A percentile compares a stretch with the other conserved stretches of the same genome.
phyloP scores from a whole-genome alignment of 2,329 filamentous ascomycete species.

The Ophiocordyceps australis region DNA sequence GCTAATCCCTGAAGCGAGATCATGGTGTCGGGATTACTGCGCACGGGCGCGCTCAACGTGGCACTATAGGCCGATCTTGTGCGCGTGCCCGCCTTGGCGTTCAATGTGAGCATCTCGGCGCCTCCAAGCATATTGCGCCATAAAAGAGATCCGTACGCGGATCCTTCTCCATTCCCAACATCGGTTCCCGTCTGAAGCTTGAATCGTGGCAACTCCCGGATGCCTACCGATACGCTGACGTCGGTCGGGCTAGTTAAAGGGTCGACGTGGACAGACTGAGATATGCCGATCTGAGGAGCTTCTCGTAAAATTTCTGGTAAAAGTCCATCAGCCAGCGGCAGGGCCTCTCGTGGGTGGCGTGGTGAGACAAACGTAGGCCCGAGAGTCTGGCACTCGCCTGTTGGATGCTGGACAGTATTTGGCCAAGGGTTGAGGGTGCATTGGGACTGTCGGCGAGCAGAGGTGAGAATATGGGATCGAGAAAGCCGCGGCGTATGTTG shows the following conservation, averaged over 20 bases:
- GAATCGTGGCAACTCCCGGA: slow-evolving; percentile 68
- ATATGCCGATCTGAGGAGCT: slow-evolving; percentile 66
- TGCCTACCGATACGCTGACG: slow-evolving; percentile 64
- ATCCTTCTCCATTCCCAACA: slow-evolving; percentile 83
- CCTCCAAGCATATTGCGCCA: slow-evolving; percentile 90
- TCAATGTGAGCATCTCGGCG: slow-evolving; percentile 73
- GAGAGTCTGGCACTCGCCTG: slow-evolving; percentile 56
- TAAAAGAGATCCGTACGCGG: slow-evolving; percentile 73
- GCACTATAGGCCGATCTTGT: slow-evolving; percentile 86
- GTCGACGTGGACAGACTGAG: slow-evolving; percentile 51
- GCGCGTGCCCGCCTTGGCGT: slow-evolving; percentile 75
- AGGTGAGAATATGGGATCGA: slow-evolving; percentile 65
- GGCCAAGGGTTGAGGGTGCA: slow-evolving; percentile 57
- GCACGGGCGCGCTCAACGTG: slow-evolving; percentile 63
- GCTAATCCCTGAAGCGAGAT: slow-evolving; percentile 65
- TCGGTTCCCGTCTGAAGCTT: slow-evolving; percentile 90
- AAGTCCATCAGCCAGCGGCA: slow-evolving; percentile 7
- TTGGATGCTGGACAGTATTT: slow-evolving; percentile 58
- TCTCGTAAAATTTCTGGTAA: slow-evolving; percentile 83
- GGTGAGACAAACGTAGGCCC: slow-evolving; percentile 48
- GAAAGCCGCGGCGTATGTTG: slow-evolving; percentile 69
- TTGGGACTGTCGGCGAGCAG: slow-evolving; percentile 51
- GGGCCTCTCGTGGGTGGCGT: slow-evolving; percentile 3
- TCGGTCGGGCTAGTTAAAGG: slow-evolving; percentile 57
- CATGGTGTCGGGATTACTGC: slow-evolving; percentile 67